phyloP scores from a whole-genome alignment of 805 yeast species.

The Wickerhamiella occidentalis region DNA sequence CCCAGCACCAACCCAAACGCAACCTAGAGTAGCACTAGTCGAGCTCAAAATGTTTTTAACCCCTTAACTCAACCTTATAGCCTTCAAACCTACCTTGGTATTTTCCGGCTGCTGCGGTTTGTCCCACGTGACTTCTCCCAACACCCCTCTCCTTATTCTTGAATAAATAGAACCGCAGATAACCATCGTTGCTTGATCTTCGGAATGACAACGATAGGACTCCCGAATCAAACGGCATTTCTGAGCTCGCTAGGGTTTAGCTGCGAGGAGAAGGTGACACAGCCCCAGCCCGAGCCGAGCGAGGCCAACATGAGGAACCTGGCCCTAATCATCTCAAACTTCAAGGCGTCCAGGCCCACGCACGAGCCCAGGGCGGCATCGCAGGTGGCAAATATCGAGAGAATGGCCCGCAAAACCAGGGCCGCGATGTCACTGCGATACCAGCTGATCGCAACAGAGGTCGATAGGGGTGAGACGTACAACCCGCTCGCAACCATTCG shows the following conservation, averaged over 20 bases:
- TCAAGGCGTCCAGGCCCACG: background rate
- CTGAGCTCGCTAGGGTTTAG: background rate
- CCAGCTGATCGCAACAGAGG: conserved; percentile 1
- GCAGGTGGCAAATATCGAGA: background rate
- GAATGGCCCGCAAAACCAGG: conserved; percentile 5
- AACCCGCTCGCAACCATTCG: conserved; percentile 78
- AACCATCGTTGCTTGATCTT: background rate
- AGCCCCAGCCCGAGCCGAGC: conserved; percentile 1
- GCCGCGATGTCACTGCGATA: conserved; percentile 6
- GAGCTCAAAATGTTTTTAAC: too few relatives aligned
- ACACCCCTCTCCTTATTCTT: background rate
- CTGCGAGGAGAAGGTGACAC: background rate
- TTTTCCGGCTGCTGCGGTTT: background rate
- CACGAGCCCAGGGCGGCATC: background rate
- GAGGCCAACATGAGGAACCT: conserved; percentile 6
- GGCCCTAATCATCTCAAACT: conserved; percentile 6
- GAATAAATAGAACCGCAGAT: background rate
- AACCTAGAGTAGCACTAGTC: too few relatives aligned
- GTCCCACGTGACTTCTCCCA: background rate
- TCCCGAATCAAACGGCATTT: background rate
- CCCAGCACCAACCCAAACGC: too few relatives aligned
- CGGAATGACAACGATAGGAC: conserved; percentile 3
- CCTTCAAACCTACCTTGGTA: too few relatives aligned
- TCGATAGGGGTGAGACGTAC: conserved; percentile 30
- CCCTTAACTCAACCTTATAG: too few relatives aligned